Base-by-base conservation (phyloP, 176 grass and related monocot genomes). In the Guadua angustifolia region DNA sequence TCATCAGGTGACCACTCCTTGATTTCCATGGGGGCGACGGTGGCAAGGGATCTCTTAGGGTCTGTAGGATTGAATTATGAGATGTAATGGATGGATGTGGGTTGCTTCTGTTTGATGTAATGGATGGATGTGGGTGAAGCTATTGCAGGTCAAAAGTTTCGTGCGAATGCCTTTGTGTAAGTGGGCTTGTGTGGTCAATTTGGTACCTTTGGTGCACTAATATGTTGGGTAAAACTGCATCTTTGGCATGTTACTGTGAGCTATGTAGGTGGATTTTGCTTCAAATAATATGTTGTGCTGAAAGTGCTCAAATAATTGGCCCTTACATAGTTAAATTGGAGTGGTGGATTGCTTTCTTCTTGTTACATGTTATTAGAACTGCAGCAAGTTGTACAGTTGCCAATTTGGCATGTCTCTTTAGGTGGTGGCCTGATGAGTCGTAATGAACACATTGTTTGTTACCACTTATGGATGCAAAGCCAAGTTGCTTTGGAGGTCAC, bases 121-220 rank as follows among this genome's bases (percentile, higher is more conserved):
- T 71, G 43, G 74, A 63, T 78, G 75, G 40, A 59, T 64, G 75
- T 44, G 29, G 14, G 11, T 39, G 69, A 38, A 74, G 14, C 57
- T 64, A 43, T 35, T 83, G 32, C 53, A 40, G 2, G 6, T 45
- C 7, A 1, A 26, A 43, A 40, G 14, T 53, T 72, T 19, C 33
- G 45, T 42, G 33, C 46, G 10, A 18, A 77, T 40, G 33, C 9
- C 33, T 75, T 14, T 18, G 5, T 14, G 2, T 51, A 35, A 45
- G 5, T 55, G 44, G 16, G n/a, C 21, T 5, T 16, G 15, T 50
- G 35, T 36, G 1, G 35, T 36, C 3, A 2, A 36, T 36, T 16
- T 74, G 12, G 19, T 44, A 56, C 69, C 38, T 52, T 5, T 24
- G 67, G 4, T 74, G 46, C 56, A 35, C 58, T 38, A 15, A 66